Percentiles rank a stretch among this genome's conserved stretches.
Evolutionary conservation across 768 basidiomycete species (phyloP).

Genomic region (Boletus reticuloceps): DNA sequence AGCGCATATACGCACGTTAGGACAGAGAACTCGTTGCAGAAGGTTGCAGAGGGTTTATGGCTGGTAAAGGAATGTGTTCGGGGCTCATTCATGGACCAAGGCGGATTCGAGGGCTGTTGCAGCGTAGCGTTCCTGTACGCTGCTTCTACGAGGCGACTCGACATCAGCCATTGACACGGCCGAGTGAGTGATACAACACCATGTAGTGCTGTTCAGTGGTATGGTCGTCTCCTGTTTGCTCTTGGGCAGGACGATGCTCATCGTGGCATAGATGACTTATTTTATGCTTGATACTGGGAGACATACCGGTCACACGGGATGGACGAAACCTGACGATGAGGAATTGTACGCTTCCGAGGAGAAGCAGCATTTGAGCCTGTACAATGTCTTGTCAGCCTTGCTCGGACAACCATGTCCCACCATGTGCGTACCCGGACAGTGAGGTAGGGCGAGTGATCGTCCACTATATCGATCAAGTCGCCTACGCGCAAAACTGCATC

Average conservation of each 20-base stretch:
- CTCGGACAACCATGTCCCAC: not conserved
- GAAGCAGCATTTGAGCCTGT: not conserved
- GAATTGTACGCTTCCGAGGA: conserved; percentile 27
- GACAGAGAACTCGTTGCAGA: conserved; percentile 81
- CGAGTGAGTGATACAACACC: too few relatives aligned
- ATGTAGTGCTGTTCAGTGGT: conserved; percentile 24
- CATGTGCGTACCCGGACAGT: too few relatives aligned
- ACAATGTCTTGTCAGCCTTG: not conserved
- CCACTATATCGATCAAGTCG: too few relatives aligned
- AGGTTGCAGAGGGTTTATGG: conserved; percentile 47
- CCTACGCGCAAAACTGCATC: too few relatives aligned
- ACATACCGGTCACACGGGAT: conserved; percentile 7
- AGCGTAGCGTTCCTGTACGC: not conserved
- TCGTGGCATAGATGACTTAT: conserved; percentile 95
- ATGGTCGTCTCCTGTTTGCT: conserved; percentile 40
- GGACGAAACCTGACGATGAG: conserved; percentile 1
- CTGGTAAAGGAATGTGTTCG: conserved; percentile 34
- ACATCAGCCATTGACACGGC: not conserved
- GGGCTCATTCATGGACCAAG: not conserved
- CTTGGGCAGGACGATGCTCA: conserved; percentile 59
- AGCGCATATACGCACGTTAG: conserved; percentile 53
- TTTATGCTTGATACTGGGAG: conserved; percentile 85
- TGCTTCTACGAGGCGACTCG: not conserved
- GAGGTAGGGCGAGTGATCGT: too few relatives aligned
- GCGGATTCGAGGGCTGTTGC: not conserved